Base-by-base conservation (phyloP, 2,329 filamentous ascomycete species). In the Exophiala xenobiotica region DNA sequence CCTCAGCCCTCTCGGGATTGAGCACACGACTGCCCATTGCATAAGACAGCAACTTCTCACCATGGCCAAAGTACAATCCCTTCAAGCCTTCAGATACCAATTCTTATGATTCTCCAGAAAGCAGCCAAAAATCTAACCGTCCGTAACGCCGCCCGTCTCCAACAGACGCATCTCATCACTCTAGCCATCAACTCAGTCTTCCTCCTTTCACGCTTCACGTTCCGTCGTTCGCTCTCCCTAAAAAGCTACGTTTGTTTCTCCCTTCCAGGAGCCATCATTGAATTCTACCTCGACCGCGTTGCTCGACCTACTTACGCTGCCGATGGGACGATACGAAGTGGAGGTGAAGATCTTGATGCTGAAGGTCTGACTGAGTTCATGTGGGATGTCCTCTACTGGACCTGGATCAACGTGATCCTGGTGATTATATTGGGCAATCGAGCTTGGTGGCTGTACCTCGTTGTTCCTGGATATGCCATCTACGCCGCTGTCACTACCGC, bases 381-480 rank as follows among this genome's bases (percentile, higher is more conserved):
- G 87, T 99, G 95, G 80, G 93, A 99, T 72, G 82, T 96, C 43
- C 76, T 96, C 46, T 97, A 96, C 81, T 90, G 95, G 74, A 96
- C 90, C 0, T 96, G 91, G 85, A 84, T 82, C 8, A 87, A 85
- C 47, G 75, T 89, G 33, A 71, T 85, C 6, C 69, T 86, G n/a
- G 90, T 86, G 11, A 79, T 86, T 12, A 58, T 95, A 22, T 80
- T 92, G 41, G 93, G 93, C 3, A 90, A 96, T 68, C 86, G 86
- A 74, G 88, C 76, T 3, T 88, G 85, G 85, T 81, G 82, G 76
- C 59, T 82, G 27, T 87, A 79, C 69, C 65, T 74, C 20, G 70
- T 73, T 2, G 69, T 78, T 26, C 76, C 76, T 1, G 14, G 71
- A 4, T 79, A 78, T 61, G 75, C 74, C 1, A 64, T 68, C 14